Conservation (phyloP, 129 eudicot species). For the Daucus carota region DH1_v3.0 NC_030385.2:35794001-35794500, state of each 20-base stretch:
- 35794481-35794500: not conserved
- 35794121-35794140: constrained; percentile 12
- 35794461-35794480: not conserved
- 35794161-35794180: not conserved
- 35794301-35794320: not conserved
- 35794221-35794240: constrained; percentile 5
- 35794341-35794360: not conserved
- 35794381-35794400: not conserved
- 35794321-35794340: not conserved
- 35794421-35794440: not conserved
- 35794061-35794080: not conserved
- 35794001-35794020: not conserved
- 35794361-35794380: not conserved
- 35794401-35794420: not conserved
- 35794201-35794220: not conserved
- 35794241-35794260: not conserved
- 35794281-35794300: fast-evolving
- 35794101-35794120: constrained; percentile 5
- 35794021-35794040: constrained; percentile 14
- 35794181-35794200: not conserved
- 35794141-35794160: not conserved
- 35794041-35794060: not conserved
- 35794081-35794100: constrained; percentile 10
- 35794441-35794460: not conserved
- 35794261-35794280: not conserved